These are phyloP conservation scores for Neurospora sp. DNA, from an alignment of 495 filamentous ascomycete genomes.

Conservation along the genomic window DNA sequence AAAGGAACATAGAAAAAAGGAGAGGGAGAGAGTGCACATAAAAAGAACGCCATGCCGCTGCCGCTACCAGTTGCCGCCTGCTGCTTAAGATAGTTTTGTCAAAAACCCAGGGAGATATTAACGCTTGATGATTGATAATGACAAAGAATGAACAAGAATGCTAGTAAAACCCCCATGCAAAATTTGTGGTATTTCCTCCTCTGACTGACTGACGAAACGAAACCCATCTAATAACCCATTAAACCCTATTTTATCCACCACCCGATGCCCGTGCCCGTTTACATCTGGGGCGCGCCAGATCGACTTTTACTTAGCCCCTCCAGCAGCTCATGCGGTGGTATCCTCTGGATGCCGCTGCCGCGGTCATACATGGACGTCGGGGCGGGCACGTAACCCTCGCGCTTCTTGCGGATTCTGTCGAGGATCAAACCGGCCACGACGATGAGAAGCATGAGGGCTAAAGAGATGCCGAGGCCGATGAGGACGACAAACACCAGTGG, in stretches of 20 bases:
- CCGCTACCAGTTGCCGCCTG: background rate
- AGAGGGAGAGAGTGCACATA: background rate
- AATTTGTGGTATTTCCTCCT: background rate
- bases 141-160: background rate
- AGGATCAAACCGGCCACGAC: slow-evolving; percentile 75
- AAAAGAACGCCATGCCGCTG: background rate
- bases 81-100: background rate
- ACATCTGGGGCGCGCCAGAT: slow-evolving; percentile 33
- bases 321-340: slow-evolving; percentile 77
- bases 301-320: slow-evolving; percentile 34
- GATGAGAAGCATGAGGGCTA: slow-evolving; percentile 78
- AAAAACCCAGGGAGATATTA: background rate
- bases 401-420: slow-evolving; percentile 72
- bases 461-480: slow-evolving; percentile 81
- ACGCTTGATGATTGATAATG: background rate
- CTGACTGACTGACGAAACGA: background rate
- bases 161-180: background rate
- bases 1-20: background rate
- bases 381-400: slow-evolving; percentile 78
- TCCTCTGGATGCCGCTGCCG: slow-evolving; percentile 61
- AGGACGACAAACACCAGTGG: slow-evolving; percentile 82
- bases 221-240: background rate
- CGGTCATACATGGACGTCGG: slow-evolving; percentile 66
- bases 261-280: slow-evolving; percentile 1
- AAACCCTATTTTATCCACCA: background rate